phyloP scores from a whole-genome alignment of 2,329 filamentous ascomycete genomes.

The Cladosporium austrohemisphaericum region DNA sequence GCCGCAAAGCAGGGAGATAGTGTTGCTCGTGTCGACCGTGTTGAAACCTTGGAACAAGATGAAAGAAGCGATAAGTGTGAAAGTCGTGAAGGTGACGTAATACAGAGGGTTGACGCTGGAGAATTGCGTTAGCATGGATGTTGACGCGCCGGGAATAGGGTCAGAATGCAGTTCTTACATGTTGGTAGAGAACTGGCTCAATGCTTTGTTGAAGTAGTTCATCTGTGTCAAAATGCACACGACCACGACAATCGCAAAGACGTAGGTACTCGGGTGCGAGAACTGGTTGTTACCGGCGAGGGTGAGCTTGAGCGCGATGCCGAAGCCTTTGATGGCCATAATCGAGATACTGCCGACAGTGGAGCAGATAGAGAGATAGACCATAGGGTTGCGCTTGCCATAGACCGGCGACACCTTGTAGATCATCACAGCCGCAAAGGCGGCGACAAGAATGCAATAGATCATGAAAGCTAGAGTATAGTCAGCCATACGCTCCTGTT shows the following conservation, averaged over 20 bases:
- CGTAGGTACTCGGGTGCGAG: conserved; percentile 88
- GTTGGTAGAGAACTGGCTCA: conserved; percentile 94
- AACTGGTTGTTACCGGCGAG: conserved; percentile 94
- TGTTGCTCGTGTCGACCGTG: conserved; percentile 86
- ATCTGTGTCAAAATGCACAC: conserved; percentile 98
- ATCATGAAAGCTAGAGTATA: conserved; percentile 70
- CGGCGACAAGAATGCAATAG: conserved; percentile 74
- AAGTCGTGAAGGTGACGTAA: conserved; percentile 96
- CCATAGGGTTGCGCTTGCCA: conserved; percentile 90
- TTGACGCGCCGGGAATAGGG: background rate
- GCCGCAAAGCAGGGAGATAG: conserved; percentile 83
- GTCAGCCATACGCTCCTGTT: conserved; percentile 12
- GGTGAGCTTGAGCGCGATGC: conserved; percentile 93
- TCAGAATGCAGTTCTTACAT: conserved; percentile 70
- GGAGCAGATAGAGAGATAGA: conserved; percentile 97
- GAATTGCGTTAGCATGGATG: background rate
- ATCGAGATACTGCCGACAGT: conserved; percentile 95
- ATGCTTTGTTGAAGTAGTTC: conserved; percentile 99
- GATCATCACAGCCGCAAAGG: conserved; percentile 91
- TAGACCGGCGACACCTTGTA: conserved; percentile 87
- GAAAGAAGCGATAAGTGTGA: conserved; percentile 89
- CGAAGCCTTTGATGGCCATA: conserved; percentile 99
- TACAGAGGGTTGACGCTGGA: conserved; percentile 87
- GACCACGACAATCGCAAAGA: conserved; percentile 87
- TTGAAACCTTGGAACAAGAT: conserved; percentile 96